These are phyloP conservation scores for Maudiozyma bulderi DNA, from an alignment of 805 yeast genomes.

Conservation along the genomic window DNA sequence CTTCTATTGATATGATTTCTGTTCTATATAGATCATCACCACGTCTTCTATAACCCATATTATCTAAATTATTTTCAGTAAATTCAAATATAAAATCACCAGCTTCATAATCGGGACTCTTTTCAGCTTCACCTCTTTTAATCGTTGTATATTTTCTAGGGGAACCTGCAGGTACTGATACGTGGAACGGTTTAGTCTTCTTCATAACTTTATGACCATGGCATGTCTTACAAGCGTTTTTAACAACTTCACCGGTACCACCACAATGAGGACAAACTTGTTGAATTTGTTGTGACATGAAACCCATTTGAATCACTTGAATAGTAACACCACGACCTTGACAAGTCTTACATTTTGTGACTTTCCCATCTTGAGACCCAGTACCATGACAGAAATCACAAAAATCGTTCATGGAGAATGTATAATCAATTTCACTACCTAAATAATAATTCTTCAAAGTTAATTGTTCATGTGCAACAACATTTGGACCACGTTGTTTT, in stretches of 20 bases:
- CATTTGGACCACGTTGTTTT: constrained; percentile 51
- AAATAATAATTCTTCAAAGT: constrained; percentile 56
- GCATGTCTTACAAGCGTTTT: constrained; percentile 59
- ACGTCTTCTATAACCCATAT: constrained; percentile 80
- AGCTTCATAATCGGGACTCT: constrained; percentile 68
- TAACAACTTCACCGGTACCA: constrained; percentile 65
- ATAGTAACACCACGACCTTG: constrained; percentile 63
- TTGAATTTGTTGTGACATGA: constrained; percentile 82
- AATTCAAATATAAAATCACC: constrained; percentile 69
- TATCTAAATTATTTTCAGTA: constrained; percentile 40
- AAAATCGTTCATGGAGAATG: constrained; percentile 57
- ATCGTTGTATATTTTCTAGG: constrained; percentile 49
- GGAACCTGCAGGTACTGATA: constrained; percentile 64
- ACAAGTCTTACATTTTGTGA: constrained; percentile 58
- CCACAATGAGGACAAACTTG: constrained; percentile 68
- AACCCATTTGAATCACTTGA: constrained; percentile 68
- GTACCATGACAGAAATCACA: constrained; percentile 76
- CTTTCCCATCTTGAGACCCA: constrained; percentile 74
- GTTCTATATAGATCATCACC: constrained; percentile 68
- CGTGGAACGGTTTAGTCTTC: constrained; percentile 45
- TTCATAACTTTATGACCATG: constrained; percentile 57
- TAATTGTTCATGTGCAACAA: constrained; percentile 46
- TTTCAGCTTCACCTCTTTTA: constrained; percentile 71
- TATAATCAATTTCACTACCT: constrained; percentile 57
- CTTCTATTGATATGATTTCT: constrained; percentile 62